phyloP scores from a whole-genome alignment of 1,139 yeast species.

The Blastobotrys indianensis region DNA sequence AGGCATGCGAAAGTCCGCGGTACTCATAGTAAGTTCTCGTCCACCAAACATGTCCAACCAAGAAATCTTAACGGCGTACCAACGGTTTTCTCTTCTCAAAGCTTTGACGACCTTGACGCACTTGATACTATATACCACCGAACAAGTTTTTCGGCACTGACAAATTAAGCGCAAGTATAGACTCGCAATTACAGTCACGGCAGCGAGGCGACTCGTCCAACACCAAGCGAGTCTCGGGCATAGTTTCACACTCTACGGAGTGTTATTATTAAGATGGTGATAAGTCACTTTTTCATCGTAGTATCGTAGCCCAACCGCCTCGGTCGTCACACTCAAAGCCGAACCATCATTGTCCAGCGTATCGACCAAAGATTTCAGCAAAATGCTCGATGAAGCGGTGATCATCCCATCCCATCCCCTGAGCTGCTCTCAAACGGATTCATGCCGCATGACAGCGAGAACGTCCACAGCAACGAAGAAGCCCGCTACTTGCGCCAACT shows the following conservation, averaged over 20 bases:
- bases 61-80: not conserved
- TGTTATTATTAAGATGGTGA: not conserved
- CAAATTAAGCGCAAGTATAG: too few relatives aligned
- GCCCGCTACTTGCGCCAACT: conserved; percentile 11
- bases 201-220: conserved; percentile 2
- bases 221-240: conserved; percentile 6
- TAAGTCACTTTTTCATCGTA: too few relatives aligned
- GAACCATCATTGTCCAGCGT: not conserved
- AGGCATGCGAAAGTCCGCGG: conserved; percentile 6
- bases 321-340: not conserved
- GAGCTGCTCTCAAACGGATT: too few relatives aligned
- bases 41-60: too few relatives aligned
- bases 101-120: conserved; percentile 5
- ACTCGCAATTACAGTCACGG: not conserved
- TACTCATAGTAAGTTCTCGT: conserved; percentile 7
- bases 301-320: not conserved
- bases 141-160: too few relatives aligned
- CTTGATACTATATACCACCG: conserved; percentile 2
- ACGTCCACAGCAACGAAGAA: conserved; percentile 7
- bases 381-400: conserved; percentile 1
- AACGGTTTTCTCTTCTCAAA: not conserved
- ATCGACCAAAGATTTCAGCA: not conserved
- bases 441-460: not conserved
- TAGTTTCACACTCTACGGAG: not conserved
- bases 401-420: not conserved